Percentiles rank a stretch among this genome's conserved stretches.
Conservation (phyloP, 345 rosid species). For the Acer yangbiense region DNA sequence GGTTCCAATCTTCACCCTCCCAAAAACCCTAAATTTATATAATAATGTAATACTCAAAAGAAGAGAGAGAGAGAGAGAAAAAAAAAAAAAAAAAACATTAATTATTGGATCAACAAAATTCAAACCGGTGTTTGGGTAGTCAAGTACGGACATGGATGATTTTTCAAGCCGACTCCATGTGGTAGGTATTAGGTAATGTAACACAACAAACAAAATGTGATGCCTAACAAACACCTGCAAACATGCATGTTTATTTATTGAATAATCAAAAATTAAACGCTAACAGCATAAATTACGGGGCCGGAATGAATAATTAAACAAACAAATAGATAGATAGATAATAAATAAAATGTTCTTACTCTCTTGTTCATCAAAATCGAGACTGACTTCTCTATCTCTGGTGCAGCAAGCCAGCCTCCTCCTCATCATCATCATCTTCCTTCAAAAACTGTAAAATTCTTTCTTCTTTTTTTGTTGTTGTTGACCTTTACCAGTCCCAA, state of each 20-base stretch:
- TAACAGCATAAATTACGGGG: constrained; percentile 14
- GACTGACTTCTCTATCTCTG: constrained; percentile 66
- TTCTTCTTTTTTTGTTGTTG: no score
- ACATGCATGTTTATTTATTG: not conserved
- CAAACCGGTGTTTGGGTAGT: no score
- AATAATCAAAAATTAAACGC: not conserved
- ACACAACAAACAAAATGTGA: not conserved
- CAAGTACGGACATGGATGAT: not conserved
- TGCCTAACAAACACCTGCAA: not conserved
- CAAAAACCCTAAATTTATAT: no score
- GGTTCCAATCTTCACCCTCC: no score
- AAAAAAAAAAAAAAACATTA: no score
- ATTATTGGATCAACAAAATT: not conserved
- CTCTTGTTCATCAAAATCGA: constrained; percentile 85
- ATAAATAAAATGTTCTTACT: constrained; percentile 42
- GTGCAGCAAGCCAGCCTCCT: constrained; percentile 80
- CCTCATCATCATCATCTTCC: constrained; percentile 59
- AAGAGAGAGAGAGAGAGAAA: no score
- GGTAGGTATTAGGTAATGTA: constrained; percentile 10
- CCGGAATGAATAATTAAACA: not conserved
- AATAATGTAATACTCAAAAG: no score
- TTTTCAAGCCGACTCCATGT: constrained; percentile 12
- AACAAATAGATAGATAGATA: not conserved
- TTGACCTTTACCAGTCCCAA: no score
- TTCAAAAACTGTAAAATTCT: not conserved